These are phyloP conservation scores for Limnomonas spitsbergensis DNA, from an alignment of 139 green algal species.

Conservation along the genomic window DNA sequence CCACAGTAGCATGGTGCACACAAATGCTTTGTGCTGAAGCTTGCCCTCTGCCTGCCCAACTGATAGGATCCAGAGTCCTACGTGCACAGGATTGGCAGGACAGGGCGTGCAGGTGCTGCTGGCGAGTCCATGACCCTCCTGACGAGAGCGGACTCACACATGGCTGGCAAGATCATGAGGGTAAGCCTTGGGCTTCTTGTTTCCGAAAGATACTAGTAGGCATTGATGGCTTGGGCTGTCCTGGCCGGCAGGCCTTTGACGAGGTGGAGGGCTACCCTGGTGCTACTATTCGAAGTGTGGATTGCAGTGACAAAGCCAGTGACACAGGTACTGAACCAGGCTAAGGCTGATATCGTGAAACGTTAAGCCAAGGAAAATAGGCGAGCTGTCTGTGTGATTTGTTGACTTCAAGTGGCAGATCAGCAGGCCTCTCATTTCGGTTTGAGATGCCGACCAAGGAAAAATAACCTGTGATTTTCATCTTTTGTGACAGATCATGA, in stretches of 20 bases:
- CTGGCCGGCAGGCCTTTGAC: too few relatives aligned
- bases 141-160: background rate
- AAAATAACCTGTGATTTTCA: background rate
- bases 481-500: background rate
- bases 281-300: too few relatives aligned
- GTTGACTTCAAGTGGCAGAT: background rate
- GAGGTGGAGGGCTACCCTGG: too few relatives aligned
- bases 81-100: constrained; percentile 86
- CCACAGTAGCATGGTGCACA: background rate
- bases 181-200: too few relatives aligned
- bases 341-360: background rate
- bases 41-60: background rate
- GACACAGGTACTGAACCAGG: too few relatives aligned
- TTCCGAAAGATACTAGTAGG: too few relatives aligned
- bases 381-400: background rate
- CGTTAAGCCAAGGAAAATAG: background rate
- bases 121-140: constrained; percentile 1
- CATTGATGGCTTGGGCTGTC: too few relatives aligned
- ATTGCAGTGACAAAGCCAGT: too few relatives aligned
- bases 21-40: too few relatives aligned
- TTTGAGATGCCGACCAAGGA: constrained; percentile 1
- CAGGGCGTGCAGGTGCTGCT: constrained; percentile 77
- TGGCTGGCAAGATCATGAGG: background rate
- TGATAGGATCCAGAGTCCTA: constrained; percentile 82
- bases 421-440: background rate